Evolutionary conservation across 257 asterid genomes (phyloP).

Genomic region (Scutellaria minor): DNA sequence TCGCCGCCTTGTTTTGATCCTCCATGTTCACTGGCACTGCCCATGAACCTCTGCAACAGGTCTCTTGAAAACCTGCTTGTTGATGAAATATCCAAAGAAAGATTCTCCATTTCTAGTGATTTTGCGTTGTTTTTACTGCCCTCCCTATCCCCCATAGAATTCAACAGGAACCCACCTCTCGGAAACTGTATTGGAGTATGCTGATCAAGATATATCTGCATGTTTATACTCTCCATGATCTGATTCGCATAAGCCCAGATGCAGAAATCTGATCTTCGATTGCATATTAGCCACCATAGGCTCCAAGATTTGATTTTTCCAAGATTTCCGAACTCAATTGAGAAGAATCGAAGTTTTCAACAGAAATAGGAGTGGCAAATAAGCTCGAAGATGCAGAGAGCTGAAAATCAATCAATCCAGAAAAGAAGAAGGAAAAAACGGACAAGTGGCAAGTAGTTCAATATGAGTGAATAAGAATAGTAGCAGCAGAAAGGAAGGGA

Average conservation of each 20-base stretch:
- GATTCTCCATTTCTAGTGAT: constrained; percentile 63
- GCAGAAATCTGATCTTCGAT: constrained; percentile 45
- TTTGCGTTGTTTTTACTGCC: constrained; percentile 43
- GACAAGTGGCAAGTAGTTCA: neutral
- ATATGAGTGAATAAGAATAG: neutral
- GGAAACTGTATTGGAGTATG: neutral
- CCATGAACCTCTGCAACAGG: constrained; percentile 78
- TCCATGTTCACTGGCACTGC: constrained; percentile 40
- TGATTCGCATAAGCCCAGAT: constrained; percentile 46
- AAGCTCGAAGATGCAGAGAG: constrained; percentile 9
- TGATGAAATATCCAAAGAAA: constrained; percentile 53
- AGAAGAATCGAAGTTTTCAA: neutral
- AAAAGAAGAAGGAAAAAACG: too few species aligned
- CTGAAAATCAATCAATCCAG: constrained; percentile 8
- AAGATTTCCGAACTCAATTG: constrained; percentile 4
- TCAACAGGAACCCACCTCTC: constrained; percentile 27
- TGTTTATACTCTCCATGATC: constrained; percentile 48
- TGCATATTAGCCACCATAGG: constrained; percentile 48
- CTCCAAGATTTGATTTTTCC: constrained; percentile 38
- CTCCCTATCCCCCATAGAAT: constrained; percentile 58
- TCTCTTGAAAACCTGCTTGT: constrained; percentile 60
- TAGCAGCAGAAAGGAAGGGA: constrained; percentile 8
- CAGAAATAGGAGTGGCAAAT: neutral
- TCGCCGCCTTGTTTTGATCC: constrained; percentile 37
- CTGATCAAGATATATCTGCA: constrained; percentile 40